Base-by-base conservation (phyloP, 345 rosid genomes). In the Ceriops zippeliana region DNA sequence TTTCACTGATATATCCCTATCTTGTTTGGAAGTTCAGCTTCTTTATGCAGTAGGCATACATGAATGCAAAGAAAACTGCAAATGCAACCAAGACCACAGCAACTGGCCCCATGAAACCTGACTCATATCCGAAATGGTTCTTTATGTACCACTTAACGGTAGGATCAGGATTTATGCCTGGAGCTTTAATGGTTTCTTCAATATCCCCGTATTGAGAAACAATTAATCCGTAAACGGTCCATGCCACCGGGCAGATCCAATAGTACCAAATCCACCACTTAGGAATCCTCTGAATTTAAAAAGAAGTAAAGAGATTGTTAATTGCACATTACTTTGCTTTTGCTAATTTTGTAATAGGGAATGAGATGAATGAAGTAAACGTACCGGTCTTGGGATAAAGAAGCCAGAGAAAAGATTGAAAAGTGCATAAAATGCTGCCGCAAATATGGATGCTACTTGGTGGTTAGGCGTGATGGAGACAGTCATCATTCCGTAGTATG, bases 351-450 rank as follows among this genome's bases (percentile, higher is more conserved):
- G 27, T 2, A 7, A 7, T 2, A 7, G 58, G 58, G 15, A 22
- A 20, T 17, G 8, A 22, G 15, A 27, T 9, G 11, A 51, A 38
- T 7, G 22, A 35, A 62, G 3, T 26, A 58, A 42, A 61, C n/a
- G 52, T 71, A 80, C 81, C 31, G 76, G 70, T 64, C 62, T 66
- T 5, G 78, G 83, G 11, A 76, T 64, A 19, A 67, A 67, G 66
- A 73, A 80, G 4, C 83, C 80, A 0, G 80, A 76, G 73, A 70
- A 80, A 20, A 73, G 64, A 59, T 76, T 70, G 67, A 76, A 68
- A 63, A 71, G 47, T 24, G 74, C 42, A 69, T 70, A 73, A 22
- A 66, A 62, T 60, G 80, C 63, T 51, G 83, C 78, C 52, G 72
- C 75, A 21, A 76, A 46, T 24, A 80, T 67, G 19, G 70, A 57